Base-by-base conservation (phyloP, 352 stramenopile genomes). In the Globisporangium radiosum region DNA sequence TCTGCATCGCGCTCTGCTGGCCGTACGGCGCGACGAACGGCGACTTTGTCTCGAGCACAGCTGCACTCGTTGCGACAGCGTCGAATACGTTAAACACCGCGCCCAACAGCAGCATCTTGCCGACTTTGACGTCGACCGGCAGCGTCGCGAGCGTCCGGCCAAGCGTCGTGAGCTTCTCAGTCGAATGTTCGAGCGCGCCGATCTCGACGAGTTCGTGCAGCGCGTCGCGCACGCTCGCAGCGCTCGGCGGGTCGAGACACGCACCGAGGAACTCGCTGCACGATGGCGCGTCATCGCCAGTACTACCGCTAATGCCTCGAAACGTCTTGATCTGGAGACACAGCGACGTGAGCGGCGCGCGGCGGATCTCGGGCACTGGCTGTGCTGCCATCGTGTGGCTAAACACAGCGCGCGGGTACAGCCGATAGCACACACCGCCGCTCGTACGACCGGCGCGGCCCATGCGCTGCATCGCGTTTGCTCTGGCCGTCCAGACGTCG, bases 51-150 rank as follows among this genome's bases (percentile, higher is more conserved):
- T 93, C 83, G 11, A 94, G 59, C 3, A 93, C 72, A 8, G 85
- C 85, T 0, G 81, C 85, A 47, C 81, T 86, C 0, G 85, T 88
- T 11, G 80, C 78, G 3, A 87, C 69, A 0, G 74, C 68, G 40
- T 86, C 89, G 59, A 81, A 83, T 45, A 94, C 98, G 15, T 78
- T 69, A 57, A 99, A 98, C 10, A 99, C 69, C 50, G 88, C 84
- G 14, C 93, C 96, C 50, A 97, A 91, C 17, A 99, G 73, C 9
- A 99, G 72, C 74, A 99, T 91, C 68, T 99, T 99, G 36, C 92
- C 97, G 17, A 99, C 73, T 65, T 96, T 88, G 15, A 96, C 92
- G 71, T 99, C 90, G 7, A 99, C 78, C n/a, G 96, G 96, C 9
- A 99, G 73, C 52, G 87, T 79, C 8, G 94, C 85, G 14, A 99